Evolutionary conservation across 768 basidiomycete genomes (phyloP).

Genomic region (Xerocomus potaroensis): DNA sequence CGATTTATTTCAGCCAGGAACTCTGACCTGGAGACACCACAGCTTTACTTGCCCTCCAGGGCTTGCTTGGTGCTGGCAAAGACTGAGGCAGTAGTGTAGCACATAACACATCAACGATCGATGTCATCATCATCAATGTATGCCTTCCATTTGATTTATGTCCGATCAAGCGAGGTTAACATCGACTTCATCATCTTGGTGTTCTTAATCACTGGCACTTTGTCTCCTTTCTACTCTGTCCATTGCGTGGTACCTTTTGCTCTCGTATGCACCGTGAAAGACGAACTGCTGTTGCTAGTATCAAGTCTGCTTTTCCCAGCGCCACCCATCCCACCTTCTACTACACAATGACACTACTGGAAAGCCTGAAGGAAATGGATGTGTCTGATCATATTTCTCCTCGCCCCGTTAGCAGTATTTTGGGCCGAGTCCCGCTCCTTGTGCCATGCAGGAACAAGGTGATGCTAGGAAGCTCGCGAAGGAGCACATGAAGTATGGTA

Average conservation of each 20-base stretch:
- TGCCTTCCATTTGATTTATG: too few species aligned
- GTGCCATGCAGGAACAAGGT: constrained; percentile 8
- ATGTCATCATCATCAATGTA: too few species aligned
- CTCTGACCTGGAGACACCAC: constrained; percentile 1
- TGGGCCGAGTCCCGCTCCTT: constrained; percentile 6
- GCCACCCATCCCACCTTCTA: constrained; percentile 18
- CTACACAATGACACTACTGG: constrained; percentile 5
- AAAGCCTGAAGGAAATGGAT: constrained; percentile 13
- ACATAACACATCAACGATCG: too few species aligned
- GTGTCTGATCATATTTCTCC: constrained; percentile 5
- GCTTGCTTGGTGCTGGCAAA: constrained; percentile 30
- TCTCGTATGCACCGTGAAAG: constrained; percentile 20
- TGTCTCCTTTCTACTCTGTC: too few species aligned
- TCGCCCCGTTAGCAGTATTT: constrained; percentile 14
- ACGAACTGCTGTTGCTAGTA: not conserved
- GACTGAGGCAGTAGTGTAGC: not conserved
- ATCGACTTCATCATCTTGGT: too few species aligned
- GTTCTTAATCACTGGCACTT: too few species aligned
- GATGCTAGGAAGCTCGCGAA: constrained; percentile 11
- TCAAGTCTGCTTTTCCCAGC: too few species aligned
- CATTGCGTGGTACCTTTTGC: too few species aligned
- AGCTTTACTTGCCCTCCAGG: constrained; percentile 32
- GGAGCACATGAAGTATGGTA: constrained; percentile 18
- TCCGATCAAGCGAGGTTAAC: too few species aligned
- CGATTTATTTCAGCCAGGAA: not conserved